Evolutionary conservation across 2,329 filamentous ascomycete species (phyloP).

Genomic region (Dactylellina leptospora): DNA sequence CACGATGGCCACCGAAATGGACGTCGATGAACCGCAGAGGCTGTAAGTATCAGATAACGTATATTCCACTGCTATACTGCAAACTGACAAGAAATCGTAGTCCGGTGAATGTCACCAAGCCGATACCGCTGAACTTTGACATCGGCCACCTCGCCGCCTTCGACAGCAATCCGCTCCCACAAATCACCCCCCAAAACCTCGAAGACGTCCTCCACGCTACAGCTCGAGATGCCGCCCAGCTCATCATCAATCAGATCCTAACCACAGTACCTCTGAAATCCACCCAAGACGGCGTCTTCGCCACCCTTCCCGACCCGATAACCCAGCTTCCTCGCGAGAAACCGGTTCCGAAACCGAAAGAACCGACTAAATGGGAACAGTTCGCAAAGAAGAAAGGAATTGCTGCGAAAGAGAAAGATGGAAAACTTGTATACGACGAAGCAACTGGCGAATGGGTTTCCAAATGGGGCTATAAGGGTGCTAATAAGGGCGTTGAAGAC

Average conservation of each 20-base stretch:
- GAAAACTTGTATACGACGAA: slow-evolving; percentile 85
- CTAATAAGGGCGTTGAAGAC: slow-evolving; percentile 82
- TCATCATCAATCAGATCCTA: slow-evolving; percentile 91
- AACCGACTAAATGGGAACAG: slow-evolving; percentile 91
- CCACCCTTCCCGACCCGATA: slow-evolving; percentile 75
- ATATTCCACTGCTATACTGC: neutral
- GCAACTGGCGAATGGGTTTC: slow-evolving; percentile 85
- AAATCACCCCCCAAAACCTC: slow-evolving; percentile 65
- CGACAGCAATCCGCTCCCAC: slow-evolving; percentile 82
- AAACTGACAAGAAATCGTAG: slow-evolving; percentile 31
- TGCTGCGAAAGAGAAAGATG: slow-evolving; percentile 82
- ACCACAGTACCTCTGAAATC: slow-evolving; percentile 82
- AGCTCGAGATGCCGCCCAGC: slow-evolving; percentile 89
- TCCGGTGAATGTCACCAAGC: slow-evolving; percentile 71
- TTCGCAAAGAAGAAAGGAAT: slow-evolving; percentile 98
- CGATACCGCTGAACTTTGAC: slow-evolving; percentile 91
- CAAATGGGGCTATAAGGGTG: slow-evolving; percentile 93
- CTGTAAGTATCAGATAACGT: slow-evolving; percentile 20
- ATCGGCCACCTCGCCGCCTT: slow-evolving; percentile 84
- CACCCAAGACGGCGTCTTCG: slow-evolving; percentile 74
- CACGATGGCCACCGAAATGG: slow-evolving; percentile 45
- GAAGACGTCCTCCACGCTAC: slow-evolving; percentile 76
- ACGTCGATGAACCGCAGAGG: slow-evolving; percentile 45
- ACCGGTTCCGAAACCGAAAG: slow-evolving; percentile 80
- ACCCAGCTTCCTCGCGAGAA: slow-evolving; percentile 89